These are phyloP conservation scores for Funneliformis caledonium DNA, from an alignment of 371 early-diverging fungal genomes.

Conservation along the genomic window DNA sequence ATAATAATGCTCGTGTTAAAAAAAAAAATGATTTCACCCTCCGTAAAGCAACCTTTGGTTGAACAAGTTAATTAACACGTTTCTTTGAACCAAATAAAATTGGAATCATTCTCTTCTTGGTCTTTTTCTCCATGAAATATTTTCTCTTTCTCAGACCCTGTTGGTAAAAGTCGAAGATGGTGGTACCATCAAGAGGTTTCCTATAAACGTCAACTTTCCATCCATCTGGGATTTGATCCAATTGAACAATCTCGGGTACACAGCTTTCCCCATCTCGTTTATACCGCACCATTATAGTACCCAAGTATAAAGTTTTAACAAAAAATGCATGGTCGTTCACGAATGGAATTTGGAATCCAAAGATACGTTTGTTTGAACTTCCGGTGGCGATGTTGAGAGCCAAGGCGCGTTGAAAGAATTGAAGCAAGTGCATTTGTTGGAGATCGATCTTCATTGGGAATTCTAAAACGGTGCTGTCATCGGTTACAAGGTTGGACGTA, in stretches of 20 bases:
- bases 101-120: background rate
- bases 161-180: background rate
- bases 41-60: no score
- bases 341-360: background rate
- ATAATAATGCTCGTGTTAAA: no score
- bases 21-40: no score
- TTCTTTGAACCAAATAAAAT: background rate
- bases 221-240: background rate
- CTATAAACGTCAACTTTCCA: background rate
- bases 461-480: background rate
- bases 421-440: background rate
- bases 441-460: background rate
- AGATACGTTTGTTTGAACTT: background rate
- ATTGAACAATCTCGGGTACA: background rate
- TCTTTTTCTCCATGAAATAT: background rate
- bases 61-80: background rate
- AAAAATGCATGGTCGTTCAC: background rate
- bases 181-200: background rate
- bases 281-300: background rate
- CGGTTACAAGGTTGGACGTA: background rate
- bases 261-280: background rate
- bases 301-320: background rate
- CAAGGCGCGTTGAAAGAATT: background rate
- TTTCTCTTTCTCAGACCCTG: background rate
- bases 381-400: background rate